These are phyloP conservation scores for Dioszegia crocea DNA, from an alignment of 768 basidiomycete species.

Conservation along the genomic window DNA sequence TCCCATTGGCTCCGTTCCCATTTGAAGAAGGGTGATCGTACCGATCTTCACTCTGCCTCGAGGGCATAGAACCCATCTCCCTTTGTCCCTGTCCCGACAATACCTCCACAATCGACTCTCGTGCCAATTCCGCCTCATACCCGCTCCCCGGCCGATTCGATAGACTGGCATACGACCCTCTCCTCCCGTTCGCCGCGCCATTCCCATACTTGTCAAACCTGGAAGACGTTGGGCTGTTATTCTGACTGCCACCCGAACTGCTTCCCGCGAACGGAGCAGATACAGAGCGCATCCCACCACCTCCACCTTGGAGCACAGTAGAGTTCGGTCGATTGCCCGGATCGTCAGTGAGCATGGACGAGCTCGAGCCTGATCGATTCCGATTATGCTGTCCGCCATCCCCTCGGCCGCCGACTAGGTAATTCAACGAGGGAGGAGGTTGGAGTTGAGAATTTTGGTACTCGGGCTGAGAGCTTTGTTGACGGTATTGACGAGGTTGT, in stretches of 20 bases:
- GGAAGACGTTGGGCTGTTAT: conserved; percentile 37
- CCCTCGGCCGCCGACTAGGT: conserved; percentile 60
- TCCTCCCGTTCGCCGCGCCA: not conserved
- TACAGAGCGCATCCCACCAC: conserved; percentile 23
- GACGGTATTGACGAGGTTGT: not conserved
- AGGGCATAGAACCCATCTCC: conserved; percentile 1
- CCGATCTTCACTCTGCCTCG: conserved; percentile 7
- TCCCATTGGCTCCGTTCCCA: not conserved
- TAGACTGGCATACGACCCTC: conserved; percentile 5
- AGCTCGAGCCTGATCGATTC: conserved; percentile 28
- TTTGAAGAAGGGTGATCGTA: not conserved
- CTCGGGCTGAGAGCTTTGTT: conserved; percentile 56
- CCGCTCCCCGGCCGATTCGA: conserved; percentile 5
- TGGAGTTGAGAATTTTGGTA: conserved; percentile 47
- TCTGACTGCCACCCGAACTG: conserved; percentile 38
- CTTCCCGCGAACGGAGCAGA: conserved; percentile 41
- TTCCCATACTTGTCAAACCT: conserved; percentile 22
- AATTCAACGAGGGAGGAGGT: conserved; percentile 86
- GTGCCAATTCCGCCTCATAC: conserved; percentile 11
- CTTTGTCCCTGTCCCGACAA: not conserved
- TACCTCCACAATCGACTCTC: conserved; percentile 26
- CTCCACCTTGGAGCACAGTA: not conserved
- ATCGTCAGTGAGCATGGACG: conserved; percentile 28
- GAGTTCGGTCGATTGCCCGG: not conserved
- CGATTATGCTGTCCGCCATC: conserved; percentile 29